Conservation (phyloP, 1,139 yeast genomes). For the Pichia sp. region DNA sequence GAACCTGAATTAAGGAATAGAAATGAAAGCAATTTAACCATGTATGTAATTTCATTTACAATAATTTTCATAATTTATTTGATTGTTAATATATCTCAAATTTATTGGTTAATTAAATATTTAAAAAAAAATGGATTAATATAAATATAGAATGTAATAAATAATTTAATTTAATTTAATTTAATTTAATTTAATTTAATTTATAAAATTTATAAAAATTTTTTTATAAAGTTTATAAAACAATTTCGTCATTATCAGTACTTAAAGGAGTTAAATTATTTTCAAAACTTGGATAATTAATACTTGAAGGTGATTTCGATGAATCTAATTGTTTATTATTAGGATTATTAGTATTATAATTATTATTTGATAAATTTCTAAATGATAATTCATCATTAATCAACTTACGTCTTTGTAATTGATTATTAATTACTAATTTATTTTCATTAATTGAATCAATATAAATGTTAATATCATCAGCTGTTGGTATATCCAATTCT, state of each 20-base stretch:
- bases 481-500: constrained; percentile 15
- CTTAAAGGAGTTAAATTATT: constrained; percentile 1
- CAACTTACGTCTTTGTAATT: constrained; percentile 30
- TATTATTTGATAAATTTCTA: constrained; percentile 11
- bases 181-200: neutral
- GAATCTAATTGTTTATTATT: neutral
- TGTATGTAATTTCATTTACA: constrained; percentile 15
- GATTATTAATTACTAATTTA: constrained; percentile 29
- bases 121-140: constrained; percentile 7
- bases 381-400: constrained; percentile 28
- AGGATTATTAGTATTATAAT: neutral
- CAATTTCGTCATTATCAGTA: constrained; percentile 21
- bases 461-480: constrained; percentile 16
- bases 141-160: neutral
- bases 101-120: constrained; percentile 22
- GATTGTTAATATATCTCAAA: constrained; percentile 16
- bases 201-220: neutral
- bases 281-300: neutral
- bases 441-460: constrained; percentile 17
- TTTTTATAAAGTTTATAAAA: neutral
- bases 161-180: too few species aligned
- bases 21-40: constrained; percentile 24
- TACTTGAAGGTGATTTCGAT: neutral
- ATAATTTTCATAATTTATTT: constrained; percentile 15
- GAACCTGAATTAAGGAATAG: constrained; percentile 24